Percentiles rank a stretch among this genome's conserved stretches.
phyloP scores from a whole-genome alignment of 2,329 filamentous ascomycete genomes.

The Hypoxylon sp. region DNA sequence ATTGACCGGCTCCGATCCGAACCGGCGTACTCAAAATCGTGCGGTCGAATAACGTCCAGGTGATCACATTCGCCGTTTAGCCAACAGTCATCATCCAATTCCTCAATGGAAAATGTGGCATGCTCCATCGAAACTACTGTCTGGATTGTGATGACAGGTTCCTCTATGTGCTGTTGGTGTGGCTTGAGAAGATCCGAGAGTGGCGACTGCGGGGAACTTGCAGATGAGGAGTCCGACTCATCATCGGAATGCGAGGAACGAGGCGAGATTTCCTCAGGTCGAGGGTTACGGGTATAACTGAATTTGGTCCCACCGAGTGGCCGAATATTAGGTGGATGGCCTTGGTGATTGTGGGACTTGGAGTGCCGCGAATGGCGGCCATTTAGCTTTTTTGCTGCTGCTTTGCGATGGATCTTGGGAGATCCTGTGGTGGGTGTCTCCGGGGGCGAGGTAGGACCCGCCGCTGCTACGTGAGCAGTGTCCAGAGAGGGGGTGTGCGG shows the following conservation, averaged over 20 bases:
- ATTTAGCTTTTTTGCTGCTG: conserved; percentile 28
- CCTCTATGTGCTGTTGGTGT: conserved; percentile 34
- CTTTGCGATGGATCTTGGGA: conserved; percentile 42
- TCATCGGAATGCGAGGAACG: conserved; percentile 45
- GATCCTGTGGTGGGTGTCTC: conserved; percentile 51
- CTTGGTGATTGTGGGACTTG: conserved; percentile 39
- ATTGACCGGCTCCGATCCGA: conserved; percentile 44
- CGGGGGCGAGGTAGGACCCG: conserved; percentile 52
- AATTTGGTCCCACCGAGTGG: conserved; percentile 47
- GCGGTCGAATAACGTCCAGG: conserved; percentile 41
- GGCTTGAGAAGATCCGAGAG: conserved; percentile 40
- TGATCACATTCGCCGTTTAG: conserved; percentile 41
- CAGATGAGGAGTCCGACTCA: conserved; percentile 40
- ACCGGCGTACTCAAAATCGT: conserved; percentile 43
- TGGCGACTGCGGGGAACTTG: conserved; percentile 41
- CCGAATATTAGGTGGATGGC: conserved; percentile 46
- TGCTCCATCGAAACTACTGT: no score
- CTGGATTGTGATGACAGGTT: conserved; percentile 27
- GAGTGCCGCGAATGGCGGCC: conserved; percentile 33
- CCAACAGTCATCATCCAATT: conserved; percentile 43
- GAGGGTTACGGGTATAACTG: conserved; percentile 41
- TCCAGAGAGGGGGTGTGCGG: conserved; percentile 44
- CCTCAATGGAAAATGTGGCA: conserved; percentile 44
- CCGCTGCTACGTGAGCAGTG: conserved; percentile 38
- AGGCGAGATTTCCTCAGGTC: conserved; percentile 47